Evolutionary conservation across 1,284 basidiomycete genomes (phyloP).

Genomic region (Tetrapyrgos nigripes): DNA sequence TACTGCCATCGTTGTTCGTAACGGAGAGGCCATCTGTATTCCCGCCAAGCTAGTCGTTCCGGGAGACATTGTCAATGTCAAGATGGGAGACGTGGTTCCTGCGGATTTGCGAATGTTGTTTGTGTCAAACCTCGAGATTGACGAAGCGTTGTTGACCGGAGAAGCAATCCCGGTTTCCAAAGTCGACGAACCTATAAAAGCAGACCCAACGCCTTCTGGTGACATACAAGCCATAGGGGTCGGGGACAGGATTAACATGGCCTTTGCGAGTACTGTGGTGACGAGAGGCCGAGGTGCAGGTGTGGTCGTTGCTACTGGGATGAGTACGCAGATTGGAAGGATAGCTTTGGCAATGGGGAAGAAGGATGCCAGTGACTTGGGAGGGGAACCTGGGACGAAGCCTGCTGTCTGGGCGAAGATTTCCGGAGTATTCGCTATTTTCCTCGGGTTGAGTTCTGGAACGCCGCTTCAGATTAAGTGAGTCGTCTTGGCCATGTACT

Average conservation of each 20-base stretch:
- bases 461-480: conserved; percentile 68
- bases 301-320: conserved; percentile 65
- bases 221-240: conserved; percentile 42
- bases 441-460: conserved; percentile 39
- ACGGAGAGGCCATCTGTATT: conserved; percentile 54
- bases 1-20: conserved; percentile 64
- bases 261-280: conserved; percentile 62
- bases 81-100: conserved; percentile 65
- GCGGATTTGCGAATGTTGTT: conserved; percentile 50
- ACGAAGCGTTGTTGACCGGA: conserved; percentile 76
- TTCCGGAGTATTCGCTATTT: conserved; percentile 25
- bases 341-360: conserved; percentile 71
- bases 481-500: background rate
- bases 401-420: conserved; percentile 23
- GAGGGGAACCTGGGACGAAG: conserved; percentile 8
- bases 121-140: conserved; percentile 56
- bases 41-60: conserved; percentile 67
- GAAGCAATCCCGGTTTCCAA: conserved; percentile 72
- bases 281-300: conserved; percentile 71
- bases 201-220: background rate
- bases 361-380: conserved; percentile 54
- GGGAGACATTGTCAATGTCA: conserved; percentile 64
- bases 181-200: conserved; percentile 43
- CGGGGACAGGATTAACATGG: conserved; percentile 67
- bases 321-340: conserved; percentile 69